Evolutionary conservation across 176 grass and related monocot species (phyloP), one percentile per base, ranked within the genome.

Genomic region (Musa acuminata): DNA sequence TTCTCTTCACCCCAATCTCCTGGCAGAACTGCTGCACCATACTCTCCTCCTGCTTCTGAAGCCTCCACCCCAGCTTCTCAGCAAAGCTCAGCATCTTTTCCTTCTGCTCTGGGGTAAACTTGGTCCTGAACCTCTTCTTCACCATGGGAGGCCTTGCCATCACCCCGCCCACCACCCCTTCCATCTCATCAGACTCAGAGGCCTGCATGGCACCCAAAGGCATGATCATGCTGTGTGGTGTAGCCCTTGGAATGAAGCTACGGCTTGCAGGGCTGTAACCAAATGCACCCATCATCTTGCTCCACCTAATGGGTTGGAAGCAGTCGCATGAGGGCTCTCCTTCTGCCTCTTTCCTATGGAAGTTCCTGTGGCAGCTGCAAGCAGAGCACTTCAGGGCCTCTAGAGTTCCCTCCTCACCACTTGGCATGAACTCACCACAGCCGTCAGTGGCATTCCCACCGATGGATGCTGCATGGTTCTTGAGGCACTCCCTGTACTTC

Each of bases 21-120:
- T 82, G 80, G 82, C 92, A 96, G 85, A 96, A 89, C 6, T 84
- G 87, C 80, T 92, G 89, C 87, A 96, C 89, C 11, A 67, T 83
- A 2, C 68, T 80, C 62, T 96, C 92, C 57, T 96, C 87, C 49
- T 91, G 87, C 75, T 79, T 82, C 83, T 92, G 89, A 52, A 96
- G 75, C 83, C 85, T 80, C 92, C 92, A 96, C 22, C 89, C 92
- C 10, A 87, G 84, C 72, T 80, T 88, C 80, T 89, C 89, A 2
- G 87, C 89, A 79, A 98, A 98, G 75, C 77, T 82, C 13, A 85
- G 85, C 94, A 98, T 98, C 86, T 74, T 80, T 72, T 85, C 90
- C 87, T 98, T 98, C 84, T 98, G 94, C 82, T 91, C 94, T 1
- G 86, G 68, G 0, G 87, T 93, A 78, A 93, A 98, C 88, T 91